Conservation (phyloP, 495 filamentous ascomycete species). For the Articulospora tetracladia region DNA sequence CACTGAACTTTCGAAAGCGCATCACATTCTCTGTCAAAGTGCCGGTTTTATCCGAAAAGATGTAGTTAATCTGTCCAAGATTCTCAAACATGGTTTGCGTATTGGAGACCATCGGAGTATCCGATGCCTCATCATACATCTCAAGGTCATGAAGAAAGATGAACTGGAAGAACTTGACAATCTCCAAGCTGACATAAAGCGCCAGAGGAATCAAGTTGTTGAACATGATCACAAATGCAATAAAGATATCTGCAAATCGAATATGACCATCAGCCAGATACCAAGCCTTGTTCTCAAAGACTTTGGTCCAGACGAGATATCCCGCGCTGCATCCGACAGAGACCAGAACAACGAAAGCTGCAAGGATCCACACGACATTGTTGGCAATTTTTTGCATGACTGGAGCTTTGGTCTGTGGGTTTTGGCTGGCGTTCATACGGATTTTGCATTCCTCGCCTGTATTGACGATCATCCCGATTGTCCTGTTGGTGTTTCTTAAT, state of each 20-base stretch:
- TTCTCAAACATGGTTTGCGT: constrained; percentile 94
- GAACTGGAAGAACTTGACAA: constrained; percentile 88
- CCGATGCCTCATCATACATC: constrained; percentile 82
- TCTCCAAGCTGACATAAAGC: constrained; percentile 91
- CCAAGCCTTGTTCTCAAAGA: constrained; percentile 64
- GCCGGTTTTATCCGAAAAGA: constrained; percentile 68
- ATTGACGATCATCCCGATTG: constrained; percentile 82
- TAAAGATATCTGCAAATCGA: constrained; percentile 70
- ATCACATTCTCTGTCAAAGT: constrained; percentile 76
- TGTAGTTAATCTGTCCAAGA: constrained; percentile 72
- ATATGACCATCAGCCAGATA: constrained; percentile 68
- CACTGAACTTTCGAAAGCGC: constrained; percentile 79
- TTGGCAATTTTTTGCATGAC: constrained; percentile 79
- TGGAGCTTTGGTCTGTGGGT: constrained; percentile 83
- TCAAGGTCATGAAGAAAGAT: constrained; percentile 75
- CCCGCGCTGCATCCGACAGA: constrained; percentile 77
- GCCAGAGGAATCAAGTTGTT: constrained; percentile 94
- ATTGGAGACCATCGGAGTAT: constrained; percentile 82
- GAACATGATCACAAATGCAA: constrained; percentile 84
- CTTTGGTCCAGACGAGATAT: constrained; percentile 71
- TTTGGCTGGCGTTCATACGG: constrained; percentile 95
- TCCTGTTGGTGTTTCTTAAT: constrained; percentile 73
- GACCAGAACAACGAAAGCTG: constrained; percentile 72
- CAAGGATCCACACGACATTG: constrained; percentile 76
- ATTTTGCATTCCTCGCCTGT: constrained; percentile 98